Percentiles rank a stretch among this genome's conserved stretches.
phyloP scores from a whole-genome alignment of 352 stramenopile species.

The Phytopythium oedochilum region DNA sequence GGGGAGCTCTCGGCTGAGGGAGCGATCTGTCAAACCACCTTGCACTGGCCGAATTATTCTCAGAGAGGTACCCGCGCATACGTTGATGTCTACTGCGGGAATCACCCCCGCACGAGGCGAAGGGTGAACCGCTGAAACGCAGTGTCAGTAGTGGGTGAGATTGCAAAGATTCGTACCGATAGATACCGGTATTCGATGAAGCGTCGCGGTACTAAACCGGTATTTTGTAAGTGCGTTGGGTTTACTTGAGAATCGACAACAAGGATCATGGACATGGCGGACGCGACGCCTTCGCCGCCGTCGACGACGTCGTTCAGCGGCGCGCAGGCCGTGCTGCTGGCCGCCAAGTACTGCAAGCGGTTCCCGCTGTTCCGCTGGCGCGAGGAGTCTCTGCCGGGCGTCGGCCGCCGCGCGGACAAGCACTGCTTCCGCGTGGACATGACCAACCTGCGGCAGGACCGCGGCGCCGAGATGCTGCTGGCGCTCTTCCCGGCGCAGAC shows the following conservation, averaged over 20 bases:
- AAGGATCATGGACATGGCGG: no score
- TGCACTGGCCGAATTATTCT: neutral
- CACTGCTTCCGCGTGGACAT: slow-evolving; percentile 70
- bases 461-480: slow-evolving; percentile 52
- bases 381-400: slow-evolving; percentile 54
- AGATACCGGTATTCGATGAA: neutral
- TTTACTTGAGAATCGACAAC: no score
- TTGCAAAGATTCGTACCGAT: no score
- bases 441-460: slow-evolving; percentile 54
- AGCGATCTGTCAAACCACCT: neutral
- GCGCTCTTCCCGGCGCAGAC: slow-evolving; percentile 46
- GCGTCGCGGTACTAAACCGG: neutral
- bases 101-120: no score
- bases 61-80: neutral
- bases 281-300: no score
- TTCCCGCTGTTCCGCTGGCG: slow-evolving; percentile 69
- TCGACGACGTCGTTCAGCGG: slow-evolving; percentile 33
- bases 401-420: slow-evolving; percentile 58
- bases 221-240: no score
- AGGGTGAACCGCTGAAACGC: slow-evolving; percentile 1
- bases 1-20: neutral
- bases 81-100: neutral
- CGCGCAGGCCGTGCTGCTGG: slow-evolving; percentile 62
- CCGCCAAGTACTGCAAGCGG: slow-evolving; percentile 65
- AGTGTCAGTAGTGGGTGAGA: neutral